Evolutionary conservation across 148 eudicot genomes (phyloP).

Genomic region (Chenopodium formosanum): DNA sequence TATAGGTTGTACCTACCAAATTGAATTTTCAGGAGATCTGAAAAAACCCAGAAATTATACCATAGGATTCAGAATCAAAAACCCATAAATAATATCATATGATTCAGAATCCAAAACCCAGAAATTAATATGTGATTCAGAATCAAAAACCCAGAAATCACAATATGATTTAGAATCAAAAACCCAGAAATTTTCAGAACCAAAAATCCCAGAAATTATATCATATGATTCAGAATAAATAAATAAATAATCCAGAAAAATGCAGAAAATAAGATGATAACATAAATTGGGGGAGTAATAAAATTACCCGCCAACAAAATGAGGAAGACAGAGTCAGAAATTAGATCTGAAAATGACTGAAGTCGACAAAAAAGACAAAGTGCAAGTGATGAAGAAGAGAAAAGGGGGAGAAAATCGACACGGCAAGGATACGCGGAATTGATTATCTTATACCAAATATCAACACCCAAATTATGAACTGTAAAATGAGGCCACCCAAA

Average conservation of each 20-base stretch:
- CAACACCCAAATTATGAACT: slow-evolving; percentile 30
- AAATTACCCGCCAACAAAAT: slow-evolving; percentile 20
- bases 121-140: neutral
- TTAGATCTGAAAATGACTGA: slow-evolving; percentile 54
- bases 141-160: neutral
- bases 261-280: neutral
- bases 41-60: neutral
- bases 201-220: neutral
- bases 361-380: slow-evolving; percentile 36
- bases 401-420: slow-evolving; percentile 10
- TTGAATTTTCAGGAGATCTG: neutral
- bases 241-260: neutral
- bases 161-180: neutral
- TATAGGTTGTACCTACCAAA: neutral
- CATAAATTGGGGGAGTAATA: neutral
- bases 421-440: slow-evolving; percentile 40
- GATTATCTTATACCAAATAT: slow-evolving; percentile 24
- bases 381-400: neutral
- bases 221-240: neutral
- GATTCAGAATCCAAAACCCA: neutral
- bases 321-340: slow-evolving; percentile 18
- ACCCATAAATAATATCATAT: neutral
- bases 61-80: neutral
- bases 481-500: slow-evolving; percentile 25
- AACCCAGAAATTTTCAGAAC: too few species aligned